Evolutionary conservation across 805 yeast genomes (phyloP), one percentile per base, ranked within the genome.

Genomic region (Hanseniaspora taiwanica): DNA sequence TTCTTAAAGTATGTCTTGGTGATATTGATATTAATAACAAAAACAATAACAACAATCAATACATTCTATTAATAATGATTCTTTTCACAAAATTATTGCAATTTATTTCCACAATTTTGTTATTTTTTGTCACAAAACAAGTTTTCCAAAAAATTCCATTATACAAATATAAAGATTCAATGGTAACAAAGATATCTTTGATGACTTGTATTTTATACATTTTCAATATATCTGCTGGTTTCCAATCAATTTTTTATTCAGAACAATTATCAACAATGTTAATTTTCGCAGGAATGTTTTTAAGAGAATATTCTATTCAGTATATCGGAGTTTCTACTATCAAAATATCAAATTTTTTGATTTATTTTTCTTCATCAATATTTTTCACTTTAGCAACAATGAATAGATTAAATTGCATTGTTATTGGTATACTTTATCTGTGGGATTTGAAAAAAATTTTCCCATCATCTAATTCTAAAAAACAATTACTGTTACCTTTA

Each of bases 151-250:
- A 42, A n/a, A 29, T n/a, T n/a, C 17, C 33, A 3, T n/a, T 29
- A 18, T 8, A 46, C 46, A 25, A 21, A 43, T 3, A 38, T 44
- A 5, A 50, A 51, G 20, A 34, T 43, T 3, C 42, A 40, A 9
- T 45, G 47, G 18, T 45, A 46, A 35, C 42, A 6, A 34, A 45
- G 25, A 36, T 61, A n/a, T 58, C 73, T 2, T 39, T 54, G 13
- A 53, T 54, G 29, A 51, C 71, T 0, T 60, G 76, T 1, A 37
- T 68, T 3, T 50, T 81, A 13, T 78, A 71, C 45, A 56, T 76
- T 1, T 43, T 80, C n/a, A 74, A 81, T 16, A 85, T 94, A 2
- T 86, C 84, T 1, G 94, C 94, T 1, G 69, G 85, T 0, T 89
- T 86, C 52, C 62, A 83, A 32, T 66, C 80, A 0, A 70, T 77